Base-by-base conservation (phyloP, 768 basidiomycete genomes). In the Pleurotus djamor region DNA sequence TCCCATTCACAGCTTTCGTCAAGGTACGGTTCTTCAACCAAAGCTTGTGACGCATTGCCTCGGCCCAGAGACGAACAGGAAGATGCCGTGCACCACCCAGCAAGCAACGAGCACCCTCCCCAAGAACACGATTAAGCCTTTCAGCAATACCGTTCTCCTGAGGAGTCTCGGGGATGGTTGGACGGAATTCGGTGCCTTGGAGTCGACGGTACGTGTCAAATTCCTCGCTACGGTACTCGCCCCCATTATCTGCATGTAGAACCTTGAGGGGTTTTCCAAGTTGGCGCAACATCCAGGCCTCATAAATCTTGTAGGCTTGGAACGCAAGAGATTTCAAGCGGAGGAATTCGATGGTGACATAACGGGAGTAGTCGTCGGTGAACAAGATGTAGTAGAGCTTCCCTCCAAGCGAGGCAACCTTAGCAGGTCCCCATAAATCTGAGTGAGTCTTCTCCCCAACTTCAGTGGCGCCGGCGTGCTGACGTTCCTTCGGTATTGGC, bases 131-230 rank as follows among this genome's bases (percentile, higher is more conserved):
- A 52, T 74, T 74, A 1, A 67, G 59, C 2, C 62, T 63, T 61
- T 74, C 69, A 0, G 71, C 67, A 1, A 72, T 61, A 6, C 73
- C 70, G 32, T 74, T 74, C 37, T 73, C 69, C 33, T 67, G 50
- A 1, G 71, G 70, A 2, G 70, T 66, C 50, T 72, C 51, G 0
- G 65, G 71, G 1, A 62, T 65, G 13, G 70, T 71, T 60, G 9
- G 57, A 62, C 0, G 48, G 45, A 10, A 69, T 72, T 0, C 73
- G 73, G 6, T 66, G 55, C 37, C 28, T 14, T 41, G 38, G 38
- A 41, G 38, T n/a, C 17, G 13, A 1, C 47, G 38, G 43, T 14
- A 5, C 10, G 51, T 35, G 0, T 59, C 63, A 0, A 65, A 17
- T 0, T 8, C 70, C 72, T 74, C 0, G 67, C 61, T 0, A 54